Evolutionary conservation across 177 flowering plant genomes (phyloP).

Genomic region (Telopea speciosissima): DNA sequence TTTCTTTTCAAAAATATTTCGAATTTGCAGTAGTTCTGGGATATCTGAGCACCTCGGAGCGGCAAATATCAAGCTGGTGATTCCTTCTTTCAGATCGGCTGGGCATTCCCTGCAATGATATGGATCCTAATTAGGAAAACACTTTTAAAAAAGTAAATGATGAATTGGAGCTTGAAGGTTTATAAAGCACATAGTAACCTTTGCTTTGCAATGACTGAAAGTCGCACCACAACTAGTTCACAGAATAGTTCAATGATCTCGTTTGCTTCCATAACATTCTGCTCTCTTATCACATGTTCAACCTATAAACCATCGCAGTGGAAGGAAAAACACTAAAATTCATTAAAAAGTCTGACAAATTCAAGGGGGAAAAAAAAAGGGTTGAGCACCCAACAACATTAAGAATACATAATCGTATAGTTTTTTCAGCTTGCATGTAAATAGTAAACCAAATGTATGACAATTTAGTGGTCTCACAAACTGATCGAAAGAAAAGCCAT

Average conservation of each 20-base stretch:
- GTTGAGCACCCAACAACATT: no score
- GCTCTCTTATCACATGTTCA: slow-evolving; percentile 93
- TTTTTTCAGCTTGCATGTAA: no score
- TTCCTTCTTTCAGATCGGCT: slow-evolving; percentile 89
- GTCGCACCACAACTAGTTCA: slow-evolving; percentile 68
- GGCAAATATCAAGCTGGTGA: slow-evolving; percentile 81
- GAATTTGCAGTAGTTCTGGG: slow-evolving; percentile 63
- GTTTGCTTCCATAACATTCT: slow-evolving; percentile 88
- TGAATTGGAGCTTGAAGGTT: neutral
- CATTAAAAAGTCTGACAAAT: neutral
- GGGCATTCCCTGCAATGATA: slow-evolving; percentile 73
- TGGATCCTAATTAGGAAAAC: slow-evolving; percentile 2
- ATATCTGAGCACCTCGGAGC: slow-evolving; percentile 89
- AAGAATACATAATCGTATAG: no score
- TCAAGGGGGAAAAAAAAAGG: no score
- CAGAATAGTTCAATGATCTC: slow-evolving; percentile 95
- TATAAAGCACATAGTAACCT: slow-evolving; percentile 30
- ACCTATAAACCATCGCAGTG: slow-evolving; percentile 41
- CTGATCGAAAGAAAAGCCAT: no score
- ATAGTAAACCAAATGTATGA: no score
- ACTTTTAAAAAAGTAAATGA: neutral
- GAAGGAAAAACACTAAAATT: neutral
- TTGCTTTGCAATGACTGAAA: slow-evolving; percentile 73
- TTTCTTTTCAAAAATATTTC: slow-evolving; percentile 73
- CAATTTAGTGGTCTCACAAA: no score